Percentiles rank a stretch among this genome's conserved stretches.
phyloP scores from a whole-genome alignment of 495 filamentous ascomycete genomes.

The Paragyromitra xinjiangensis region DNA sequence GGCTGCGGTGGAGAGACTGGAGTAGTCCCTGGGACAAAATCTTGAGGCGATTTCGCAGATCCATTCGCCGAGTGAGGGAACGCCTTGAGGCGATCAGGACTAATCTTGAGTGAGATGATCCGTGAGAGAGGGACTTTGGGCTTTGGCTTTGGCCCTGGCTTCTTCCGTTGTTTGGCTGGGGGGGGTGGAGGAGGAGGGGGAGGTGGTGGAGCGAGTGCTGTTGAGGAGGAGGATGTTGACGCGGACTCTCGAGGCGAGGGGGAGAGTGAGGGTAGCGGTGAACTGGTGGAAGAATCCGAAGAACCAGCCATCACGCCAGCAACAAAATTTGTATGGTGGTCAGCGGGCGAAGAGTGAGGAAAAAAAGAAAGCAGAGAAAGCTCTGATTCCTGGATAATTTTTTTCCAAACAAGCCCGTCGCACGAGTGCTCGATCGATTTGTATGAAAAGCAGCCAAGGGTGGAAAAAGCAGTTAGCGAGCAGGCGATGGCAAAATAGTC shows the following conservation, averaged over 20 bases:
- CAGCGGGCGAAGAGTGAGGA: conserved; percentile 14
- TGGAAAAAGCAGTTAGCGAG: conserved; percentile 43
- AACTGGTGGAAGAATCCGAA: conserved; percentile 49
- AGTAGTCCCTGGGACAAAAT: conserved; percentile 60
- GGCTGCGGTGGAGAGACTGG: conserved; percentile 65
- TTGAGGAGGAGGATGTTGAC: conserved; percentile 52
- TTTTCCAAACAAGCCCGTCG: conserved; percentile 37
- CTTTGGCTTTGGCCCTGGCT: conserved; percentile 55
- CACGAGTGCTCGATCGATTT: conserved; percentile 40
- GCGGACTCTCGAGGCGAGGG: conserved; percentile 52
- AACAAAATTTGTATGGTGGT: conserved; percentile 22
- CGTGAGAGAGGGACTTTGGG: conserved; percentile 57
- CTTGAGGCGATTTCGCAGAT: conserved; percentile 61
- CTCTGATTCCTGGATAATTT: conserved; percentile 9
- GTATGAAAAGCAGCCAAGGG: conserved; percentile 26
- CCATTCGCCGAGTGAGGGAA: conserved; percentile 61
- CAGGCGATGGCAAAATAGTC: conserved; percentile 23
- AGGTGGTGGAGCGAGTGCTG: conserved; percentile 55
- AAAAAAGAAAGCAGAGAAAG: conserved; percentile 38
- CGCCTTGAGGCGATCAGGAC: conserved; percentile 61
- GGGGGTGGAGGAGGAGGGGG: conserved; percentile 50
- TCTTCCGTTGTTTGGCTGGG: conserved; percentile 55
- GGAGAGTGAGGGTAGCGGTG: conserved; percentile 54
- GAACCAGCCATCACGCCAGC: conserved; percentile 43
- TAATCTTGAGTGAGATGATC: conserved; percentile 66